Percentiles rank a stretch among this genome's conserved stretches.
Evolutionary conservation across 176 grass and related monocot species (phyloP).

Genomic region (Rhynchospora tenuis): DNA sequence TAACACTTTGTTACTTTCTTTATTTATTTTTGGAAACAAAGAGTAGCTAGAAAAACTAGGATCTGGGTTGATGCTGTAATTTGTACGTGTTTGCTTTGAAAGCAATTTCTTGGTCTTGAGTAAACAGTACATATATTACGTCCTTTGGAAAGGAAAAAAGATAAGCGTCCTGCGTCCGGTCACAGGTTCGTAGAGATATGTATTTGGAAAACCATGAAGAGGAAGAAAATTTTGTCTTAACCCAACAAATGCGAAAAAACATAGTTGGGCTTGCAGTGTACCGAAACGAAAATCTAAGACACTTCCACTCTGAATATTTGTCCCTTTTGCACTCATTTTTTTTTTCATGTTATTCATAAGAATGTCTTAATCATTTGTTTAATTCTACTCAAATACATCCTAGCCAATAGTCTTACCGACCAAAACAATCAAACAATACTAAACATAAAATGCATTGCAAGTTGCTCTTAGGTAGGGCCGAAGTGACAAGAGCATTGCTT

Average conservation of each 20-base stretch:
- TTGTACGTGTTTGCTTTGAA: neutral
- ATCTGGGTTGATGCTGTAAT: neutral
- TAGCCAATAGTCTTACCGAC: constrained; percentile 5
- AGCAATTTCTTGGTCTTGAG: neutral
- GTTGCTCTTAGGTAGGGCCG: neutral
- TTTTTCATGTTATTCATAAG: neutral
- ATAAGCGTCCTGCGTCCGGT: no score
- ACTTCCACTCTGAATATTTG: neutral
- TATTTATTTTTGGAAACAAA: neutral
- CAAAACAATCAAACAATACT: constrained; percentile 10
- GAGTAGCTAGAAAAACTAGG: neutral
- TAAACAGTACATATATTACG: neutral
- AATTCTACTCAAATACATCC: neutral
- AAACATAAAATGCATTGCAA: neutral
- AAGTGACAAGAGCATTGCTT: neutral
- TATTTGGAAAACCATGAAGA: no score
- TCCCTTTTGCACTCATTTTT: neutral
- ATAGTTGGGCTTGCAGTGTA: neutral
- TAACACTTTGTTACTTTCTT: no score
- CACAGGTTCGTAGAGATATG: no score
- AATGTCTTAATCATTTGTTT: neutral
- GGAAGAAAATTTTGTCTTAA: neutral
- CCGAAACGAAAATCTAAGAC: neutral
- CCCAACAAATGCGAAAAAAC: neutral
- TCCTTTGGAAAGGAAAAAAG: neutral